Base-by-base conservation (phyloP, 495 filamentous ascomycete species). In the Xeromyces bisporus region DNA sequence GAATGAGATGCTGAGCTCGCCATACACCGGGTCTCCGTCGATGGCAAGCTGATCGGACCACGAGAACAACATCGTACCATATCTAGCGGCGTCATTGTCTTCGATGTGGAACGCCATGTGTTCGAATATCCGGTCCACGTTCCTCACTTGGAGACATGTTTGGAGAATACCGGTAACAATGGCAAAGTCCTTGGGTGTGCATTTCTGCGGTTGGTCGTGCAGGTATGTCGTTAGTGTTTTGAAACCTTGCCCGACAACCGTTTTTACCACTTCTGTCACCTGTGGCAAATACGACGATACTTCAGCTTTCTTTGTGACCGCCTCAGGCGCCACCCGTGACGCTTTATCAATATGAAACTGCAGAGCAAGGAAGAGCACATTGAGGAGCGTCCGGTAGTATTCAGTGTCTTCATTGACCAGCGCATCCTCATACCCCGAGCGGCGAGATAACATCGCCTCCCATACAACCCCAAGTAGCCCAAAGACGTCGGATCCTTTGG, bases 151-250 rank as follows among this genome's bases (percentile, higher is more conserved):
- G 14, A 94, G 62, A 30, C 75, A 71, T 25, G 75, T 75, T 45
- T 93, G 85, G 10, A 96, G 62, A 39, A 94, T 76, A 5, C 77
- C 82, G n/a, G 77, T 93, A 15, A 99, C 56, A 26, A 94, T 77
- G 11, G 77, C 77, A 40, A 96, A 74, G 44, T 99, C 89, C 31
- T 64, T 62, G 2, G 72, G 67, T 8, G 54, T 50, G 35, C 62
- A 62, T 14, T 58, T 65, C n/a, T 50, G 67, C 44, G 33, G 77
- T 13, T 55, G 42, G 6, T 66, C 66, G 43, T 93, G 85, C 20
- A 92, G 64, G 29, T 76, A 66, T 1, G 72, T 66, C 5, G 77
- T 80, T 16, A 93, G 62, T 4, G 78, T 71, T 28, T 73, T 71
- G 54, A 94, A 84, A 7, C 80, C 83, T 36, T 72, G 74, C 1